A percentile compares a stretch with the other conserved stretches of the same genome.
phyloP scores from a whole-genome alignment of 1,139 yeast species.

The Geotrichum fermentans region DNA sequence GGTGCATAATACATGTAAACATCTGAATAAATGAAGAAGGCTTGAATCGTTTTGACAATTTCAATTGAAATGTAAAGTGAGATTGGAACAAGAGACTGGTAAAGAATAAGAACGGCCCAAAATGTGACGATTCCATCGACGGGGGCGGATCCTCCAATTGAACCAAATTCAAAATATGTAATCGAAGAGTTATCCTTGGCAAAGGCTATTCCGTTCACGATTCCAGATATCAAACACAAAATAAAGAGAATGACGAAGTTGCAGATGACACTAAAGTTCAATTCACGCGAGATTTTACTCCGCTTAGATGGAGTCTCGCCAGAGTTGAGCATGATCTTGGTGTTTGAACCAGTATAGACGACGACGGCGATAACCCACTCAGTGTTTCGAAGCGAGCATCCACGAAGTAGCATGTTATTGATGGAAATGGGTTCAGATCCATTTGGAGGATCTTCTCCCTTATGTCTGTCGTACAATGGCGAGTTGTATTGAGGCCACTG shows the following conservation, averaged over 20 bases:
- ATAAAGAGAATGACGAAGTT: constrained; percentile 72
- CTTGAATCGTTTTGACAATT: constrained; percentile 87
- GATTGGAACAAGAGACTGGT: constrained; percentile 87
- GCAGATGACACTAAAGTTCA: constrained; percentile 74
- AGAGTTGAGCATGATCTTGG: constrained; percentile 89
- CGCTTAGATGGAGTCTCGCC: constrained; percentile 89
- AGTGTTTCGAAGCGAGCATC: constrained; percentile 55
- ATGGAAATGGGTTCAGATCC: constrained; percentile 66
- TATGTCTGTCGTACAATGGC: constrained; percentile 23
- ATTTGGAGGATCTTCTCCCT: constrained; percentile 24
- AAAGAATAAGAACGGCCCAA: constrained; percentile 81
- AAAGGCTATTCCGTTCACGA: constrained; percentile 76
- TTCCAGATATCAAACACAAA: constrained; percentile 76
- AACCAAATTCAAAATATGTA: constrained; percentile 64
- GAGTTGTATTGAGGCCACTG: constrained; percentile 45
- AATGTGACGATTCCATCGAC: constrained; percentile 79
- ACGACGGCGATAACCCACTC: constrained; percentile 66
- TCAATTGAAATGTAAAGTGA: constrained; percentile 89
- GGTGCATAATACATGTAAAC: constrained; percentile 75
- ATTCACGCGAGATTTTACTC: constrained; percentile 75
- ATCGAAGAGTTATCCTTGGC: constrained; percentile 51
- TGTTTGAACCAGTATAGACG: constrained; percentile 83
- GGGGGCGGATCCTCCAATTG: constrained; percentile 59
- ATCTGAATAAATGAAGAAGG: constrained; percentile 84
- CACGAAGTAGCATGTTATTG: constrained; percentile 79